Evolutionary conservation across 176 grass and related monocot genomes (phyloP).

Genomic region (Carex parvula): DNA sequence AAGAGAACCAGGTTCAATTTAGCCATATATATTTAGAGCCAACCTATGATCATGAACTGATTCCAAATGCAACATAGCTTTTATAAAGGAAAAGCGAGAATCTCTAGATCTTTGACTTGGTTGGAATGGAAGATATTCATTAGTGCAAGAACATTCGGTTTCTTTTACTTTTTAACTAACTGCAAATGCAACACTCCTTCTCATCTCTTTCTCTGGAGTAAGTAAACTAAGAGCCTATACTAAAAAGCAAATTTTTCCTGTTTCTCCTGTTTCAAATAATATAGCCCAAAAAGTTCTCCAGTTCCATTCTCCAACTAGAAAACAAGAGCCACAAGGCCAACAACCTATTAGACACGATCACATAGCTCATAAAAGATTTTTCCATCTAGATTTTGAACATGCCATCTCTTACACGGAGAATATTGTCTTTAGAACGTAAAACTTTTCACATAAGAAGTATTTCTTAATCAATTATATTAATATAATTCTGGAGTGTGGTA

Average conservation of each 20-base stretch:
- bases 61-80: not conserved
- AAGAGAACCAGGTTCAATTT: slow-evolving; percentile 14
- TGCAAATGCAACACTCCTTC: not conserved
- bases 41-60: not conserved
- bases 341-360: too few species aligned
- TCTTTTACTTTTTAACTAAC: not conserved
- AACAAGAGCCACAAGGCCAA: too few species aligned
- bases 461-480: too few species aligned
- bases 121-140: not conserved
- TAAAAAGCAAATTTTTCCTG: too few species aligned
- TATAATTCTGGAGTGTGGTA: too few species aligned
- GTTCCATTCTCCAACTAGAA: too few species aligned
- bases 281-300: not conserved
- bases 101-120: not conserved
- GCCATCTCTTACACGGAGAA: too few species aligned
- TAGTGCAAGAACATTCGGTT: not conserved
- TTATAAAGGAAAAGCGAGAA: not conserved
- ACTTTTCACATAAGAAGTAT: too few species aligned
- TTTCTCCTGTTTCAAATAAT: not conserved
- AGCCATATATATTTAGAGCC: not conserved
- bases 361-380: too few species aligned
- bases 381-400: too few species aligned
- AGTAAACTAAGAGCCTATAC: not conserved
- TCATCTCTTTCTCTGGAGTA: not conserved
- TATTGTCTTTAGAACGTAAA: too few species aligned